Evolutionary conservation across 169 alveolate species (phyloP).

Genomic region (Cryptosporidium andersoni): DNA sequence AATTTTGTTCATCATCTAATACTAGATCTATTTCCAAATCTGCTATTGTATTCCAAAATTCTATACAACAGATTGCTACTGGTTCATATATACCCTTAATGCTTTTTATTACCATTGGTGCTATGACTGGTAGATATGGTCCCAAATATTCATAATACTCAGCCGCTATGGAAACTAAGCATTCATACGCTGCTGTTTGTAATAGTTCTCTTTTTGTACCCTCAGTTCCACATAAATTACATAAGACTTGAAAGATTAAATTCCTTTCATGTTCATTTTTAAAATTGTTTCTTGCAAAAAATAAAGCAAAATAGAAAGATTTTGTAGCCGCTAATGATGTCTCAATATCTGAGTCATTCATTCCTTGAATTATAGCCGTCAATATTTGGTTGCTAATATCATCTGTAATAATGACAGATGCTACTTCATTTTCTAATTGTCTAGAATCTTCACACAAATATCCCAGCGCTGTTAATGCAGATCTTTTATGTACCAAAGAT

Average conservation of each 20-base stretch:
- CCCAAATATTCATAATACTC: constrained; percentile 83
- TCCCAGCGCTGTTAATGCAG: constrained; percentile 81
- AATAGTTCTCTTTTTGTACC: constrained; percentile 77
- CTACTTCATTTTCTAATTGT: constrained; percentile 76
- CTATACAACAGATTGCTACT: constrained; percentile 86
- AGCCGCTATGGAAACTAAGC: constrained; percentile 83
- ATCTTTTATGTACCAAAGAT: constrained; percentile 79
- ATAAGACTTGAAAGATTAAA: constrained; percentile 59
- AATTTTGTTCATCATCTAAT: constrained; percentile 51
- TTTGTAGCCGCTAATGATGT: constrained; percentile 77
- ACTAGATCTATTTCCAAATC: constrained; percentile 81
- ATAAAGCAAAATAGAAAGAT: constrained; percentile 76
- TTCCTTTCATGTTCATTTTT: constrained; percentile 54
- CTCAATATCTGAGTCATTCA: constrained; percentile 74
- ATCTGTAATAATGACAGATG: constrained; percentile 73
- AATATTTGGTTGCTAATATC: constrained; percentile 76
- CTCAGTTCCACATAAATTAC: constrained; percentile 80
- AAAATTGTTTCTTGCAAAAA: constrained; percentile 71
- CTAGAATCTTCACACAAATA: constrained; percentile 83
- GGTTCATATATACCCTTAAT: constrained; percentile 82
- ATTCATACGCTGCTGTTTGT: constrained; percentile 86
- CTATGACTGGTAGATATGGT: constrained; percentile 81
- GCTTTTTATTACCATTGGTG: constrained; percentile 84
- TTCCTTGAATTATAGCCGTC: constrained; percentile 78
- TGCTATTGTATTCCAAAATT: constrained; percentile 88